Evolutionary conservation across 805 yeast species (phyloP).

Genomic region (Candida argentea): DNA sequence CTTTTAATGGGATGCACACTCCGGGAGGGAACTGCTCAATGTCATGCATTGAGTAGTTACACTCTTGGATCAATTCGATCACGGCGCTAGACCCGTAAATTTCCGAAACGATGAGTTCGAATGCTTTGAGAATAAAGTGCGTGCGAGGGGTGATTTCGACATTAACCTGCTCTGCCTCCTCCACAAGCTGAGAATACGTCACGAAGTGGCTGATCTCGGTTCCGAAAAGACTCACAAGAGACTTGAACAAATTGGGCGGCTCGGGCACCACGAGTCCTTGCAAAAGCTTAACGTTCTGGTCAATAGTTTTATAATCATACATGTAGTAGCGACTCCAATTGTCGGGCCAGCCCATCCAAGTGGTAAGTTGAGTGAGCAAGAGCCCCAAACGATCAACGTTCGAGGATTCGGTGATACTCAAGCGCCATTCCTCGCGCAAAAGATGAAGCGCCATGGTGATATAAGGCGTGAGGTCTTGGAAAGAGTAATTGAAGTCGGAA

Average conservation of each 20-base stretch:
- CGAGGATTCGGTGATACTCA: constrained; percentile 38
- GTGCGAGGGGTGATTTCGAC: constrained; percentile 58
- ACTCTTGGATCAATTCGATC: constrained; percentile 51
- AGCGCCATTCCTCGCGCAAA: constrained; percentile 61
- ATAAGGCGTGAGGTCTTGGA: constrained; percentile 50
- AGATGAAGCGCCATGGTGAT: constrained; percentile 63
- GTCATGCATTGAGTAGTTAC: constrained; percentile 38
- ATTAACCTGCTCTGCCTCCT: constrained; percentile 52
- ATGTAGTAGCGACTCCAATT: constrained; percentile 53
- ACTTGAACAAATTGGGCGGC: constrained; percentile 53
- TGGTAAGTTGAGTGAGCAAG: constrained; percentile 50
- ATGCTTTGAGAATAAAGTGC: constrained; percentile 44
- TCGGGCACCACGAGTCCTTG: constrained; percentile 36
- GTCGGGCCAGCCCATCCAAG: constrained; percentile 69
- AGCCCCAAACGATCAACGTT: constrained; percentile 35
- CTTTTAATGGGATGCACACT: constrained; percentile 55
- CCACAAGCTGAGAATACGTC: constrained; percentile 58
- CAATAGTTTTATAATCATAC: constrained; percentile 22
- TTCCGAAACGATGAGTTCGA: constrained; percentile 51
- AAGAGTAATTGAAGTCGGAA: constrained; percentile 25
- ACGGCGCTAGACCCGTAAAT: constrained; percentile 43
- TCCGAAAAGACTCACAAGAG: constrained; percentile 42
- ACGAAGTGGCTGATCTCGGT: constrained; percentile 41
- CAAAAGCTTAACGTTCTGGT: constrained; percentile 29
- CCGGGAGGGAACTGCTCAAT: constrained; percentile 72